These are phyloP conservation scores for Knufia petricola DNA, from an alignment of 2,329 filamentous ascomycete genomes.

Conservation along the genomic window DNA sequence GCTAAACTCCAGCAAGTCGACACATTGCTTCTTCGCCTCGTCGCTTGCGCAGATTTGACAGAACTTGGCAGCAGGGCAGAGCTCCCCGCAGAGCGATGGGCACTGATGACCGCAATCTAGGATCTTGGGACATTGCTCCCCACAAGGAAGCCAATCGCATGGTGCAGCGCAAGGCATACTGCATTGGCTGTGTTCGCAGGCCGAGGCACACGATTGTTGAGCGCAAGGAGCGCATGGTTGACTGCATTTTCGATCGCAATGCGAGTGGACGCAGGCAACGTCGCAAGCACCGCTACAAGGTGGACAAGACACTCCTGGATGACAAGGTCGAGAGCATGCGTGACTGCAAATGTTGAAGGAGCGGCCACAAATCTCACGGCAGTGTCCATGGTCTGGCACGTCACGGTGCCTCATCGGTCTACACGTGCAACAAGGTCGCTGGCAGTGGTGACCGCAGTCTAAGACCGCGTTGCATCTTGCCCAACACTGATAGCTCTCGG, in stretches of 20 bases:
- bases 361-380: background rate
- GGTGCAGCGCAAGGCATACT: conserved; percentile 55
- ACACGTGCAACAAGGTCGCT: background rate
- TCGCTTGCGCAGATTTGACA: conserved; percentile 49
- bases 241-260: conserved; percentile 46
- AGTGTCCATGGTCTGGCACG: background rate
- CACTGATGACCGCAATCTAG: conserved; percentile 55
- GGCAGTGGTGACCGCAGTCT: conserved; percentile 16
- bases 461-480: conserved; percentile 14
- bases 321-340: conserved; percentile 37
- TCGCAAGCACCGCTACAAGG: conserved; percentile 40
- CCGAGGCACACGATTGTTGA: conserved; percentile 44
- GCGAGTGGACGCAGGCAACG: conserved; percentile 47
- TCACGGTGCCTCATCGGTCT: background rate
- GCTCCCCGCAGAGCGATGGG: conserved; percentile 56
- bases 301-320: conserved; percentile 31
- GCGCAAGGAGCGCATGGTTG: conserved; percentile 56
- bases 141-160: conserved; percentile 58
- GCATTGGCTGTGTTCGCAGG: conserved; percentile 45
- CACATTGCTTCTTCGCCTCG: conserved; percentile 36
- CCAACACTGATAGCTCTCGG: conserved; percentile 1
- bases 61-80: conserved; percentile 42
- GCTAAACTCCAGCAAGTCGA: conserved; percentile 49
- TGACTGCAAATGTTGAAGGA: background rate
- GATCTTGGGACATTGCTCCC: conserved; percentile 44